phyloP scores from a whole-genome alignment of 2,329 filamentous ascomycete genomes.

The Saccharata proteae region DNA sequence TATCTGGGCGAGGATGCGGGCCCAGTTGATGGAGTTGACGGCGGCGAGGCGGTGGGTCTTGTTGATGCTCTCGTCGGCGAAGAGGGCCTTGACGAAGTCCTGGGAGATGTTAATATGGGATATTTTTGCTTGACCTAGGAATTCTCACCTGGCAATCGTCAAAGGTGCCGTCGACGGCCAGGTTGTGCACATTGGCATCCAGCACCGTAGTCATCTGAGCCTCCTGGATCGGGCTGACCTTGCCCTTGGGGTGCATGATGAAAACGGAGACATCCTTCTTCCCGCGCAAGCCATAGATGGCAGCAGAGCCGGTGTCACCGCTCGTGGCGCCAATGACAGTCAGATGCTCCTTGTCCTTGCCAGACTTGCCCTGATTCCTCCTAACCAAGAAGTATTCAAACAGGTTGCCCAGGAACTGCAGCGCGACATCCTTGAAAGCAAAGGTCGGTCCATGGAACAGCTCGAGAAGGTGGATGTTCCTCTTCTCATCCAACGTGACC shows the following conservation, averaged over 20 bases:
- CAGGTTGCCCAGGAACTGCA: constrained; percentile 92
- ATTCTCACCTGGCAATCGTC: constrained; percentile 73
- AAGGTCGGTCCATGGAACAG: constrained; percentile 94
- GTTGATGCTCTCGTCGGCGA: constrained; percentile 78
- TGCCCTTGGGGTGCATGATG: constrained; percentile 85
- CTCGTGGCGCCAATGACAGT: constrained; percentile 31
- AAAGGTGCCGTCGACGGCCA: constrained; percentile 81
- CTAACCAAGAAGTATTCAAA: constrained; percentile 79
- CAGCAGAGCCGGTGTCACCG: constrained; percentile 69
- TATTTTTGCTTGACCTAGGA: neutral
- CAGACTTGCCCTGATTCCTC: constrained; percentile 57
- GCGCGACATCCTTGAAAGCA: constrained; percentile 82
- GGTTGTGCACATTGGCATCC: constrained; percentile 84
- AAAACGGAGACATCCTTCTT: constrained; percentile 97
- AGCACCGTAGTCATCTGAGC: constrained; percentile 93
- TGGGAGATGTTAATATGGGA: constrained; percentile 22
- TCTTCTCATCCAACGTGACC: constrained; percentile 56
- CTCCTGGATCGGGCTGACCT: constrained; percentile 84
- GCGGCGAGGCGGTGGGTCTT: constrained; percentile 71
- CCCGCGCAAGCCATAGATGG: constrained; percentile 85
- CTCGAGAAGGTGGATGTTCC: constrained; percentile 76
- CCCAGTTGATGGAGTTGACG: constrained; percentile 96
- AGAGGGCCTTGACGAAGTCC: constrained; percentile 90
- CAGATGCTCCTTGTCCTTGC: constrained; percentile 44
- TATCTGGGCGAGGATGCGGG: constrained; percentile 89